Evolutionary conservation across 73 alveolate species (phyloP), one percentile per base, ranked within the genome.

Genomic region (Blepharisma stoltei): DNA sequence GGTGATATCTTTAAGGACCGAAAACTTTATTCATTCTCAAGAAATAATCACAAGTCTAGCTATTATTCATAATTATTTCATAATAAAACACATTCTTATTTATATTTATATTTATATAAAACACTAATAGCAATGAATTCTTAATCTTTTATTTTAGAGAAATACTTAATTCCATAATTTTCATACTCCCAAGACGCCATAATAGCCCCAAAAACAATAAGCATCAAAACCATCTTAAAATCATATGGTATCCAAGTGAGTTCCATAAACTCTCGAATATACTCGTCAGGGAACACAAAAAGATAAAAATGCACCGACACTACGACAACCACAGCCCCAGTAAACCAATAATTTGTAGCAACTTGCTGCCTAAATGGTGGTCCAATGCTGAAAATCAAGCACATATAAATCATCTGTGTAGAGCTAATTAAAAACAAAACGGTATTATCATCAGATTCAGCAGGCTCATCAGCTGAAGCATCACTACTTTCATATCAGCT

Each of bases 301-400:
- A 78, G 44, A 46, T 81, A 81, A 43, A 52, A 47, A 52, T 46
- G 48, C 38, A 80, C 20, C 14, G 70, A 2, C 18, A 79, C 25
- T 5, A 84, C 54, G n/a, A 54, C 23, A 43, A 85, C 23, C 37
- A 81, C 71, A 47, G 82, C 66, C 8, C 83, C 70, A 79, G 90
- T 86, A 76, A 94, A 88, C 8, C 81, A 79, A 60, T 77, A 46
- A 81, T 95, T 95, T 7, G 90, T 85, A 66, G 92, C 94, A 73
- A 93, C 89, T 20, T 97, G 93, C 83, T 94, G 71, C 77, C 97
- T 90, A 81, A 95, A 96, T 38, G 99, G 99, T 83, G 91, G 93
- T 44, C 97, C 89, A 78, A 93, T 94, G 46, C 96, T 85, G 85
- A 91, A 96, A 9, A 97, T 95, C 43, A 96, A 54, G 70, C 96